Conservation (phyloP, 2,329 filamentous ascomycete species). For the Periconia digitata region DNA sequence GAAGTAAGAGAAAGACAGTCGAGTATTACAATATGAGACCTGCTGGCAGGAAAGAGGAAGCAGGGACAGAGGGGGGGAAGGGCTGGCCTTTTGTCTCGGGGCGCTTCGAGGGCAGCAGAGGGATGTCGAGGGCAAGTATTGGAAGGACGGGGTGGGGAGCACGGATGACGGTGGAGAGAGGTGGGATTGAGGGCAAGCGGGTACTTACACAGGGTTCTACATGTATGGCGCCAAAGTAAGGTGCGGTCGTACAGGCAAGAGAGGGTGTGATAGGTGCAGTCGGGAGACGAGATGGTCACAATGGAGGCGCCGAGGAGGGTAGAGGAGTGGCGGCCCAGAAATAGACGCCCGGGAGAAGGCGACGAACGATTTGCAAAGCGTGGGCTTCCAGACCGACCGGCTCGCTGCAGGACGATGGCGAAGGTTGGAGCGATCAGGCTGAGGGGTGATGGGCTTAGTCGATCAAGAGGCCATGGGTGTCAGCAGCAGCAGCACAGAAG, state of each 20-base stretch:
- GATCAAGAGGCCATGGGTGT: neutral
- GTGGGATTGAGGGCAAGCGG: conserved; percentile 38
- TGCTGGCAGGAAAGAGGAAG: conserved; percentile 41
- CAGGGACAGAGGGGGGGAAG: conserved; percentile 33
- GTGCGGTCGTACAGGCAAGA: conserved; percentile 33
- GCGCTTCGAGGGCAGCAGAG: conserved; percentile 38
- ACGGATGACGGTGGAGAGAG: conserved; percentile 37
- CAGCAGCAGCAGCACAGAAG: neutral
- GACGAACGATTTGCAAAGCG: conserved; percentile 33
- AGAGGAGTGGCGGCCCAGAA: conserved; percentile 38
- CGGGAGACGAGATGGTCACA: conserved; percentile 32
- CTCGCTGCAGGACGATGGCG: conserved; percentile 22
- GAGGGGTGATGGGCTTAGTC: conserved; percentile 23
- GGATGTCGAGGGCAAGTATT: conserved; percentile 5
- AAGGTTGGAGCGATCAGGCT: conserved; percentile 18
- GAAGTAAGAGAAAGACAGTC: conserved; percentile 31
- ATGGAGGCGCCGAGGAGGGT: conserved; percentile 29
- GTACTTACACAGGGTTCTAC: conserved; percentile 42
- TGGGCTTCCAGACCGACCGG: conserved; percentile 34
- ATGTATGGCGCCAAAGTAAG: conserved; percentile 40
- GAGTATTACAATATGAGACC: conserved; percentile 46
- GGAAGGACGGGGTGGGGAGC: conserved; percentile 33
- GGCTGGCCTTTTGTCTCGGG: conserved; percentile 44
- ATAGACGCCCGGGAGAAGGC: conserved; percentile 45
- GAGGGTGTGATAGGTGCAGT: conserved; percentile 35